Base-by-base conservation (phyloP, 176 grass and related monocot genomes). In the Stipa capillata region DNA sequence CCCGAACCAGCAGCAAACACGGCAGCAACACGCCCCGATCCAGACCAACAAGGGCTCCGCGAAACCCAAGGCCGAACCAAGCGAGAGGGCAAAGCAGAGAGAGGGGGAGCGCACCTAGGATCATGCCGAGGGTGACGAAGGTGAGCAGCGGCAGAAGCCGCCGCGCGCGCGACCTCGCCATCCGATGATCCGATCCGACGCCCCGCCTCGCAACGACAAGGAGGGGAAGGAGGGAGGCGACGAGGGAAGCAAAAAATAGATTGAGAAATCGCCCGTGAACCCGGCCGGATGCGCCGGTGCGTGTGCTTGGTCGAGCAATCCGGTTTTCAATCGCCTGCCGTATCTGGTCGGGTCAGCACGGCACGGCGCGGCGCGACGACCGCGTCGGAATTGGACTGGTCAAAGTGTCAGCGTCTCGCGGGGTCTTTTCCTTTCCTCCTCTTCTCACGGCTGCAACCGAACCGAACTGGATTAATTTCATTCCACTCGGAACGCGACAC, bases 71-170 rank as follows among this genome's bases (percentile, higher is more conserved):
- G 71, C 32, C 4, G 18, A 8, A 29, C 8, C 32, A 59, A 34
- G 31, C 13, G 36, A 58, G 15, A 69, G 44, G n/a, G 42, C 1
- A 25, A n/a, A 6, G 32, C 13, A 1, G 53, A 47, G 16, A 4
- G 63, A 24, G 41, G 2, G 47, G 21, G 23, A 54, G n/a, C n/a
- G 68, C 82, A 87, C 89, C 85, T 49, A 91, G 78, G 48, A 91
- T 53, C 89, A 91, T 91, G 25, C 85, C 89, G 58, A 91, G 82
- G 56, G 89, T 61, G 81, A 91, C 77, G 85, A 87, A 85, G 85
- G 89, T 91, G 65, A 85, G 77, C n/a, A 91, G 57, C 72, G 85
- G 77, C 62, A 91, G 72, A 35, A 91, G 21, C 31, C 79, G 68
- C 60, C 78, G 78, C 55, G 72, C 48, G 40, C 80, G 74, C 58